Percentiles rank a stretch among this genome's conserved stretches.
Evolutionary conservation across 2,329 filamentous ascomycete species (phyloP).

Genomic region (Trichoderma harzianum): DNA sequence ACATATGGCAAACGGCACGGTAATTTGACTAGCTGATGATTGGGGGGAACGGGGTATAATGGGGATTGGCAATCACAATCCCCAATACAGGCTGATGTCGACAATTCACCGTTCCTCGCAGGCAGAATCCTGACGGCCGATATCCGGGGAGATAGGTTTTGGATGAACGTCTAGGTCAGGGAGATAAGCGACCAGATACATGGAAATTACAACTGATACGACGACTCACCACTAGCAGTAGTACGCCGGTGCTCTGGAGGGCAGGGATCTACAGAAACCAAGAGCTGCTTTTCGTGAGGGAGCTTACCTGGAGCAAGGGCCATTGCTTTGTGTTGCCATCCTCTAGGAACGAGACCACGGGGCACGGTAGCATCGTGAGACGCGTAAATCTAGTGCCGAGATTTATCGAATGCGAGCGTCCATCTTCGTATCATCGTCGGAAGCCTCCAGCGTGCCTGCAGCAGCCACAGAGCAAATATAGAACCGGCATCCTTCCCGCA

Average conservation of each 20-base stretch:
- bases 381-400: neutral
- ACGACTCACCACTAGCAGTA: neutral
- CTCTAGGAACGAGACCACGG: neutral
- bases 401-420: neutral
- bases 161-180: neutral
- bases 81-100: conserved; percentile 12
- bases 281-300: neutral
- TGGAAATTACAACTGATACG: conserved; percentile 15
- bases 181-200: conserved; percentile 14
- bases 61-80: conserved; percentile 2
- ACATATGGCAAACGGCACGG: neutral
- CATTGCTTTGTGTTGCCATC: neutral
- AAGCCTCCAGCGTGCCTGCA: neutral
- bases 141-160: conserved; percentile 6
- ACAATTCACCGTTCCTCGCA: neutral
- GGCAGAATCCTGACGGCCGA: conserved; percentile 15
- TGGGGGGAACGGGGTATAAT: neutral
- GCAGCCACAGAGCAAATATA: conserved; percentile 7
- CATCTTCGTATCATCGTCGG: neutral
- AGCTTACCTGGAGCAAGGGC: neutral
- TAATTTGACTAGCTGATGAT: conserved; percentile 1
- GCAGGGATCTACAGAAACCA: conserved; percentile 3
- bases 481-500: neutral
- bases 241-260: neutral
- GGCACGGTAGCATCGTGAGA: neutral